Base-by-base conservation (phyloP, 2,329 filamentous ascomycete species). In the Davidsoniella neocaledoniae region DNA sequence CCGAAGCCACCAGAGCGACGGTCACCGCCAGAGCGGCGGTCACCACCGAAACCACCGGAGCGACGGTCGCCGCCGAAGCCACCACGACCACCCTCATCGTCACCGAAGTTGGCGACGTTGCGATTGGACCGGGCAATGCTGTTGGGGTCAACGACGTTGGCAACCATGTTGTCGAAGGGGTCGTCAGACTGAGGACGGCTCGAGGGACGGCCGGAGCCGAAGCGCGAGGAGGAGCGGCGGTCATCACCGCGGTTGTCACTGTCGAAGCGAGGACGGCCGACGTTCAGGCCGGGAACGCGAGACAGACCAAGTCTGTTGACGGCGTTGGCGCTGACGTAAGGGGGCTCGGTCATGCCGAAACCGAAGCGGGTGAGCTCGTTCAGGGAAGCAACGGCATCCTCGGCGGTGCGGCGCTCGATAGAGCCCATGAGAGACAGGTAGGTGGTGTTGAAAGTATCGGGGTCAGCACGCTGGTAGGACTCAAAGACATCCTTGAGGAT, bases 371-470 rank as follows among this genome's bases (percentile, higher is more conserved):
- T 63, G 66, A 76, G 73, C n/a, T 66, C 59, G 59, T 79, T 79
- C 54, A 81, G 61, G 17, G 69, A 65, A 3, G 68, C 57, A 16
- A 77, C 64, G 6, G 72, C 56, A 2, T 60, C 58, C 12, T 62
- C 58, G 36, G 61, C 59, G 45, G 62, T 59, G 59, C 68, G 65
- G 36, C 65, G 54, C 25, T 54, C 61, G 56, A 64, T 71, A 41
- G 66, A 66, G 48, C 79, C 77, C 41, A 84, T 70, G 43, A 76
- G 61, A 7, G 75, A 72, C 16, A 65, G 61, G 63, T 85, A 86
- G 0, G 71, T 67, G 3, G 60, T 57, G 6, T 59, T 59, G 14
- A 67, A 57, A 7, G 58, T 41, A 9, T 53, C 43, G 9, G 54
- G 33, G 12, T 53, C 17, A 68, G 67, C 2, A 76, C 58, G 3